These are phyloP conservation scores for Lentinula lateritia DNA, from an alignment of 768 basidiomycete species.

Conservation along the genomic window DNA sequence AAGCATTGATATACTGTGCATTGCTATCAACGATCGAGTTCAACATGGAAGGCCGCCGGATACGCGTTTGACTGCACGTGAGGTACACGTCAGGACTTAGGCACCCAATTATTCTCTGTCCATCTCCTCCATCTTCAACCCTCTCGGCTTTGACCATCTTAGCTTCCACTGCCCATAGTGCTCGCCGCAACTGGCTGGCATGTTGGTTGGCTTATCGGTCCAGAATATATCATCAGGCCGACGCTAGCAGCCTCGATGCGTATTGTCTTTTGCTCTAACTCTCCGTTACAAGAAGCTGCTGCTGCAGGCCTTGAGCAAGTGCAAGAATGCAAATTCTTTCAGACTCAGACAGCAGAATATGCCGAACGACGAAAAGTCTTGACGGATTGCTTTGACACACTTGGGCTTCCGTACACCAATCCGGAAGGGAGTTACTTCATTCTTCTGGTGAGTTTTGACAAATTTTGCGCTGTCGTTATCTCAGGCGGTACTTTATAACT, in stretches of 20 bases:
- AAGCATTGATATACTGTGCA: no score
- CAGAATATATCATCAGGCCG: constrained; percentile 73
- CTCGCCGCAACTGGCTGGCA: constrained; percentile 93
- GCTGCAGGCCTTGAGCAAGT: constrained; percentile 87
- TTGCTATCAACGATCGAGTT: no score
- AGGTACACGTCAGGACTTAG: no score
- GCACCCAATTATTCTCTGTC: no score
- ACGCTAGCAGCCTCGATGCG: constrained; percentile 89
- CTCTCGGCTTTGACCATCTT: no score
- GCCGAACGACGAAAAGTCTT: constrained; percentile 73
- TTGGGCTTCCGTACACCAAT: constrained; percentile 80
- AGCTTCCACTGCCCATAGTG: no score
- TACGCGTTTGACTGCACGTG: no score
- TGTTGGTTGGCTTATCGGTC: constrained; percentile 93
- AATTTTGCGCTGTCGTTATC: not conserved
- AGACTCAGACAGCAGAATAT: constrained; percentile 72
- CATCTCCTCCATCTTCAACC: no score
- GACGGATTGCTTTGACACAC: constrained; percentile 68
- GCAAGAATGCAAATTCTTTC: constrained; percentile 67
- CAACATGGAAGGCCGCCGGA: no score
- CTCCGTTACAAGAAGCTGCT: constrained; percentile 91
- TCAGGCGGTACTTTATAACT: not conserved
- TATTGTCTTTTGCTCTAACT: constrained; percentile 93
- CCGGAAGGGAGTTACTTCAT: constrained; percentile 93
- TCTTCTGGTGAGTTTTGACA: constrained; percentile 51